These are phyloP conservation scores for Sabuloglossum arenarium DNA, from an alignment of 495 filamentous ascomycete genomes.

Conservation along the genomic window DNA sequence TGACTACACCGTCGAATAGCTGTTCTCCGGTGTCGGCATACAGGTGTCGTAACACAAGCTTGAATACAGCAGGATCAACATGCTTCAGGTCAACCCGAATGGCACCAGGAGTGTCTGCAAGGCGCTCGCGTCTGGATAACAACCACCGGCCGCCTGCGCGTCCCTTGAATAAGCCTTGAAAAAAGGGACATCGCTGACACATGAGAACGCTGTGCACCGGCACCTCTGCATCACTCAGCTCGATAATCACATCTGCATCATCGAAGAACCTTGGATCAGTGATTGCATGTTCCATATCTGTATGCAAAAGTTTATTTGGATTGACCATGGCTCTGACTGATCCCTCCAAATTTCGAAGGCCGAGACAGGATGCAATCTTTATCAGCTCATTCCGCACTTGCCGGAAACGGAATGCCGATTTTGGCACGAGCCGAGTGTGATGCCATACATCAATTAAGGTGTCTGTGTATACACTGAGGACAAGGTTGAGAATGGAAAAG, in stretches of 20 bases:
- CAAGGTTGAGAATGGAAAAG: slow-evolving; percentile 54
- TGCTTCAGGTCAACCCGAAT: slow-evolving; percentile 70
- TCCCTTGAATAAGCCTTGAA: slow-evolving; percentile 71
- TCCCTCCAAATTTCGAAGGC: slow-evolving; percentile 45
- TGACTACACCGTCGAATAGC: slow-evolving; percentile 59
- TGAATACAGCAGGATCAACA: slow-evolving; percentile 46
- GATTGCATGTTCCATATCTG: slow-evolving; percentile 46
- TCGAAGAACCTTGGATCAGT: slow-evolving; percentile 46
- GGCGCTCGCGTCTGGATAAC: slow-evolving; percentile 33
- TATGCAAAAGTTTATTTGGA: slow-evolving; percentile 37
- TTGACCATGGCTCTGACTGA: slow-evolving; percentile 52
- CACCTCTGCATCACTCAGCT: slow-evolving; percentile 47
- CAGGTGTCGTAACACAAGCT: slow-evolving; percentile 60
- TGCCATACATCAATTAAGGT: slow-evolving; percentile 71
- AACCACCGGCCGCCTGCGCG: slow-evolving; percentile 72
- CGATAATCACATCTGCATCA: slow-evolving; percentile 52
- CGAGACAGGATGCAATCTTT: slow-evolving; percentile 47
- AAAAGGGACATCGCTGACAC: slow-evolving; percentile 79
- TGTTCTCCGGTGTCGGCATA: slow-evolving; percentile 69
- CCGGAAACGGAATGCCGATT: slow-evolving; percentile 45
- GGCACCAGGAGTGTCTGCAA: slow-evolving; percentile 20
- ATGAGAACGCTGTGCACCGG: slow-evolving; percentile 56
- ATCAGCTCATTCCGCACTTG: slow-evolving; percentile 67
- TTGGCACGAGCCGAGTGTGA: slow-evolving; percentile 34
- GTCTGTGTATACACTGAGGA: slow-evolving; percentile 67